Base-by-base conservation (phyloP, 257 asterid genomes). In the Ajuga chamaepitys region DNA sequence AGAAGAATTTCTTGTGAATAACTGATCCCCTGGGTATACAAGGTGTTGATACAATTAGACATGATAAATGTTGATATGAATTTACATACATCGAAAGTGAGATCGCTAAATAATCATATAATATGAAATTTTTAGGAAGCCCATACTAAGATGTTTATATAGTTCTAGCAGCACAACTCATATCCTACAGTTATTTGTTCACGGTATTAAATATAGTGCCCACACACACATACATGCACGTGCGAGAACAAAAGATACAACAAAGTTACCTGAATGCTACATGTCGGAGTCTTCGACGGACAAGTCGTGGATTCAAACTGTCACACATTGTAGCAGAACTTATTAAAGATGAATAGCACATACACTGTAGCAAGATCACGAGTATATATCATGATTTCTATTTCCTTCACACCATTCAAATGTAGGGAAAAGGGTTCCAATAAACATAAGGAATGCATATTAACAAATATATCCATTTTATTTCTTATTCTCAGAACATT, bases 221-320 rank as follows among this genome's bases (percentile, higher is more conserved):
- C 21, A 10, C 10, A 2, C 16, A 10, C 55, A 41, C 12, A 14
- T 37, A 50, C 34, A 25, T 11, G 55, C 13, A 25, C 44, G 32
- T 22, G 17, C 32, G 46, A 67, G 34, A 21, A 37, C 62, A 35
- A 11, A 45, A 25, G 69, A 61, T 58, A n/a, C 44, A 28, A 54
- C 22, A 41, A 67, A 51, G 57, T 77, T 81, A 93, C 99, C 97
- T 86, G 74, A 74, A 82, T 63, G 99, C 97, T 21, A 94, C 56
- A 75, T 90, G 97, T 1, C 96, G 85, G 62, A 90, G 73, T 80
- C 97, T 90, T 80, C 95, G 79, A 46, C 97, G 96, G 61, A 90
- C 99, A 58, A 88, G 91, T 40, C 86, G 81, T 34, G 84, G 91
- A 80, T 88, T 86, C 73, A 94, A 79, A 76, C 99, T 90, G 95